Conservation (phyloP, 1,139 yeast species). For the Suhomyces terraborum region DNA sequence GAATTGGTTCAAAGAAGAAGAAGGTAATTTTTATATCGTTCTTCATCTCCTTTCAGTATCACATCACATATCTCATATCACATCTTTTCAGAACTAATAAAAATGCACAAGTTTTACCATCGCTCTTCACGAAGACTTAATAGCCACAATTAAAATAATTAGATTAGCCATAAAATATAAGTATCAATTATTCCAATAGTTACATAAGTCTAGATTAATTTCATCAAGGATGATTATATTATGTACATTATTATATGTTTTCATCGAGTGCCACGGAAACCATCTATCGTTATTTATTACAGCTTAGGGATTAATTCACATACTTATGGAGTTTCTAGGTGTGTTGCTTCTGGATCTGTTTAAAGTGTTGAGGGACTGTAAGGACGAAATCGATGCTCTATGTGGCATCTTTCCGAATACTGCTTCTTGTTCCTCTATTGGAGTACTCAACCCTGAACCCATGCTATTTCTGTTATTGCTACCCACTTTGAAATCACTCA, state of each 20-base stretch:
- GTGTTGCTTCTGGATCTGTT: slow-evolving; percentile 43
- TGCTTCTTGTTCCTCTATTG: slow-evolving; percentile 36
- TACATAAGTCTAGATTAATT: no score
- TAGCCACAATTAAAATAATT: no score
- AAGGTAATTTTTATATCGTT: slow-evolving; percentile 32
- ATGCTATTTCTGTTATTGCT: slow-evolving; percentile 27
- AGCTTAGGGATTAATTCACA: slow-evolving; percentile 1
- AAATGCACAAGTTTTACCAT: no score
- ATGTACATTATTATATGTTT: slow-evolving; percentile 19
- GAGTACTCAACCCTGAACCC: slow-evolving; percentile 29
- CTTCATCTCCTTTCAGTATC: no score
- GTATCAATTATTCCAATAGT: no score
- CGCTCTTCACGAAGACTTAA: no score
- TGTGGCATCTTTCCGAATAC: slow-evolving; percentile 19
- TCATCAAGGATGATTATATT: no score
- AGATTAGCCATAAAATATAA: no score
- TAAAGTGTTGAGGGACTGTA: slow-evolving; percentile 46
- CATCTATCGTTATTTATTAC: slow-evolving; percentile 1
- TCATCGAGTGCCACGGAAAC: no score
- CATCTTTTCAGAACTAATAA: no score
- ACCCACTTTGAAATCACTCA: slow-evolving; percentile 46
- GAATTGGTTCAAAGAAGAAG: slow-evolving; percentile 78
- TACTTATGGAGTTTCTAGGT: slow-evolving; percentile 44
- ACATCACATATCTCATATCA: no score
- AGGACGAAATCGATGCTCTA: slow-evolving; percentile 40